Conservation (phyloP, 306 rosid genomes). For the Delonix regia region DNA sequence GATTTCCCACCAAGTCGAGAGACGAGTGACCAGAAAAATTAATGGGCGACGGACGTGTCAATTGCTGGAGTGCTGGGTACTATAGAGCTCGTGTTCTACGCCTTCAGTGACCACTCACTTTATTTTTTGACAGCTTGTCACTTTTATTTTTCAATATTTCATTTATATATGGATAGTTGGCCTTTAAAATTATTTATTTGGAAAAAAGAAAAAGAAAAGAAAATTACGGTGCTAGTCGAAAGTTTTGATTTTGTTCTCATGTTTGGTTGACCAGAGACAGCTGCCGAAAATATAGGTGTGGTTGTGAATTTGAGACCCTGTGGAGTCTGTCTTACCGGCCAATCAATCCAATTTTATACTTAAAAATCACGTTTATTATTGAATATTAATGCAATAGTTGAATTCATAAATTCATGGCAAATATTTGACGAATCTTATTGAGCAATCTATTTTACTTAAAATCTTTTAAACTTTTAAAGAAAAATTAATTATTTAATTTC, state of each 20-base stretch:
- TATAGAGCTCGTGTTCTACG: constrained; percentile 32
- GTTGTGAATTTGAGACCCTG: neutral
- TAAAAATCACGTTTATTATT: no score
- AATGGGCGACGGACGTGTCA: constrained; percentile 22
- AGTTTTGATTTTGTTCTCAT: constrained; percentile 18
- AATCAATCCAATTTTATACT: no score
- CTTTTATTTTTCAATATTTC: neutral
- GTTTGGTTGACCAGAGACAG: constrained; percentile 33
- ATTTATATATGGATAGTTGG: neutral
- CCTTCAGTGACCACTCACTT: constrained; percentile 27
- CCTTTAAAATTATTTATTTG: neutral
- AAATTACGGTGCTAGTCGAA: constrained; percentile 4
- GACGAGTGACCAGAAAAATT: neutral
- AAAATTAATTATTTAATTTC: no score
- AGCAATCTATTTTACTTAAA: no score
- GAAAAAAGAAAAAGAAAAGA: no score
- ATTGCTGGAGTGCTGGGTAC: neutral
- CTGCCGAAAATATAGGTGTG: constrained; percentile 23
- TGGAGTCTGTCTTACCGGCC: no score
- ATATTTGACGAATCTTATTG: no score
- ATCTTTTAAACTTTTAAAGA: no score
- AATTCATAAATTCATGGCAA: no score
- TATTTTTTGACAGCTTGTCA: constrained; percentile 40
- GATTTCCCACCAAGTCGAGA: constrained; percentile 15
- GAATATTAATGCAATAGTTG: no score